A percentile compares a stretch with the other conserved stretches of the same genome.
phyloP scores from a whole-genome alignment of 768 basidiomycete species.

The Cytidiella melzeri region DNA sequence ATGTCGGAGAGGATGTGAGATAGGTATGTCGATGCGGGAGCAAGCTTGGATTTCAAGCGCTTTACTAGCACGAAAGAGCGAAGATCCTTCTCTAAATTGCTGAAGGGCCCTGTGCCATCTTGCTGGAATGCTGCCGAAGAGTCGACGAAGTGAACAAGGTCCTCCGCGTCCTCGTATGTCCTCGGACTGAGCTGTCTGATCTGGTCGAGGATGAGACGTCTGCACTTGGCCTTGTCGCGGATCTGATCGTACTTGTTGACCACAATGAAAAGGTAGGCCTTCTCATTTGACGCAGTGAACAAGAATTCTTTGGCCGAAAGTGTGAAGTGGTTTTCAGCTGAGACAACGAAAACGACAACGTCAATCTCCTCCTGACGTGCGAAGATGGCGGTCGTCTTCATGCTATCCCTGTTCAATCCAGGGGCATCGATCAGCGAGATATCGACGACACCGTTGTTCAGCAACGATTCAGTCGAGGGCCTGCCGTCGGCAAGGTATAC shows the following conservation, averaged over 20 bases:
- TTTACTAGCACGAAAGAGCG: slow-evolving; percentile 95
- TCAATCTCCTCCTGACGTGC: slow-evolving; percentile 97
- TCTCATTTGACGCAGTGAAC: slow-evolving; percentile 88
- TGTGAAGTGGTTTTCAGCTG: slow-evolving; percentile 98
- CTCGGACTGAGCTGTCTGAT: slow-evolving; percentile 89
- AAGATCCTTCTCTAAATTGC: slow-evolving; percentile 82
- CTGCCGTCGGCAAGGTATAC: slow-evolving; percentile 84
- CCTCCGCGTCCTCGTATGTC: slow-evolving; percentile 85
- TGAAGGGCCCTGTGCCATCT: slow-evolving; percentile 65
- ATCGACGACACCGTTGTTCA: slow-evolving; percentile 93
- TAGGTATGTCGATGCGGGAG: slow-evolving; percentile 89
- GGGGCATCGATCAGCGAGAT: slow-evolving; percentile 99
- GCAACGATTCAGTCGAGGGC: slow-evolving; percentile 71
- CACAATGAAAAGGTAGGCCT: slow-evolving; percentile 96
- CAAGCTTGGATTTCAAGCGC: slow-evolving; percentile 92
- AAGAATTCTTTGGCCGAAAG: slow-evolving; percentile 94
- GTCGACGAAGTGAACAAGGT: slow-evolving; percentile 98
- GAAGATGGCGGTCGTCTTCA: slow-evolving; percentile 94
- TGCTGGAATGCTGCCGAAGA: slow-evolving; percentile 64
- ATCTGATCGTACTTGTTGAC: slow-evolving; percentile 98
- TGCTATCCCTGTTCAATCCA: slow-evolving; percentile 90
- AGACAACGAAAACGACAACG: slow-evolving; percentile 96
- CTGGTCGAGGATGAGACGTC: slow-evolving; percentile 83
- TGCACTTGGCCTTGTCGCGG: slow-evolving; percentile 91
- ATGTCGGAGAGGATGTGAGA: slow-evolving; percentile 86